Conservation (phyloP, 345 rosid genomes). For the Hevea brasiliensis region DNA sequence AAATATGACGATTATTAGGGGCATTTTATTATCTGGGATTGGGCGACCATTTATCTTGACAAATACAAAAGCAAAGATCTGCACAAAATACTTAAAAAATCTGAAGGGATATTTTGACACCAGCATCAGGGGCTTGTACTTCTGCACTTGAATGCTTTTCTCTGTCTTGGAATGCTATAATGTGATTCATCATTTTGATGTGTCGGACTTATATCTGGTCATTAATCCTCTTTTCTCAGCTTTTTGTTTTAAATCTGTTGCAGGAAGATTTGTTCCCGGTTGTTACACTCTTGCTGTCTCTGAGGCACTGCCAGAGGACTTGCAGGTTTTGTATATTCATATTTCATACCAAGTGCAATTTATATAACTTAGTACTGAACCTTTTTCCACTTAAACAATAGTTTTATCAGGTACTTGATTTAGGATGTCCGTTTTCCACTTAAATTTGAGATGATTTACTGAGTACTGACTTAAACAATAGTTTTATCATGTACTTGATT, state of each 20-base stretch:
- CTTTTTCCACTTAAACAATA: not conserved
- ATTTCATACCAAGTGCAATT: constrained; percentile 4
- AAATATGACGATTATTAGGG: not conserved
- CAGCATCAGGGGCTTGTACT: not conserved
- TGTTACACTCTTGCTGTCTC: constrained; percentile 86
- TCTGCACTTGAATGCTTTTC: not conserved
- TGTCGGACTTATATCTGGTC: not conserved
- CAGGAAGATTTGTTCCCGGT: constrained; percentile 87
- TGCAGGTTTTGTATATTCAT: constrained; percentile 58
- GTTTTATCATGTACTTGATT: not conserved
- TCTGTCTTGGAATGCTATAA: not conserved
- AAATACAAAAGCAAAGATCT: not conserved
- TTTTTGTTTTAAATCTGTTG: not conserved
- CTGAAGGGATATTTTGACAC: not conserved
- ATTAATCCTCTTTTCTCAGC: not conserved
- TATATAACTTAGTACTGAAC: not conserved
- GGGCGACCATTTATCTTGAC: not conserved
- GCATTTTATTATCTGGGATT: not conserved
- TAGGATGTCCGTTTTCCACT: not conserved
- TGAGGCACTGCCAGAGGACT: constrained; percentile 75
- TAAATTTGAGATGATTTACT: not conserved
- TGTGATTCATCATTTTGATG: not conserved
- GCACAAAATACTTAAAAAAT: not conserved
- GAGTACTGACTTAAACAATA: not conserved
- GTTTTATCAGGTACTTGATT: not conserved